A percentile compares a stretch with the other conserved stretches of the same genome.
Evolutionary conservation across 768 basidiomycete genomes (phyloP).

Genomic region (Mycena vulgaris): DNA sequence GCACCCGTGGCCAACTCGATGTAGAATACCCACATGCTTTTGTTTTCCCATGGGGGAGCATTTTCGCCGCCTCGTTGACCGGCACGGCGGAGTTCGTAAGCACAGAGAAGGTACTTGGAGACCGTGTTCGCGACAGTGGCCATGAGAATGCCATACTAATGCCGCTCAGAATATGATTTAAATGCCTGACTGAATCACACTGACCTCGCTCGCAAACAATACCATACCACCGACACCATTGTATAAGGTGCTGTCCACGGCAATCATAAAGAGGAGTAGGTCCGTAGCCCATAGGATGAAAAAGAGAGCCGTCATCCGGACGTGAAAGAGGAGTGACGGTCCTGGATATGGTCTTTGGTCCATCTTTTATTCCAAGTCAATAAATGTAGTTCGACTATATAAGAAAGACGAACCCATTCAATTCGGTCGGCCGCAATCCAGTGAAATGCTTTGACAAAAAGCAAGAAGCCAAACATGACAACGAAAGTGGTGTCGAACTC

Average conservation of each 20-base stretch:
- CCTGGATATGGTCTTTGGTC: slow-evolving; percentile 95
- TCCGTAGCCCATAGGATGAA: slow-evolving; percentile 83
- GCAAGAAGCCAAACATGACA: slow-evolving; percentile 93
- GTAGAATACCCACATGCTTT: slow-evolving; percentile 98
- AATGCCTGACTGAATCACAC: slow-evolving; percentile 45
- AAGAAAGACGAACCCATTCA: slow-evolving; percentile 80
- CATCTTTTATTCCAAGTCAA: slow-evolving; percentile 73
- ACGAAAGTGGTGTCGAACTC: slow-evolving; percentile 95
- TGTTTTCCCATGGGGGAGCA: slow-evolving; percentile 96
- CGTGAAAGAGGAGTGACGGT: slow-evolving; percentile 86
- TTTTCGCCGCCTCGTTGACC: slow-evolving; percentile 84
- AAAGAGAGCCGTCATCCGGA: slow-evolving; percentile 85
- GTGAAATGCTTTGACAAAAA: slow-evolving; percentile 98
- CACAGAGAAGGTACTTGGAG: slow-evolving; percentile 86
- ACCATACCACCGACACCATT: slow-evolving; percentile 93
- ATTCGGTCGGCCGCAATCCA: slow-evolving; percentile 97
- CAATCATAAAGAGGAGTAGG: slow-evolving; percentile 81
- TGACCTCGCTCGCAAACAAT: slow-evolving; percentile 93
- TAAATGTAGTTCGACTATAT: background rate
- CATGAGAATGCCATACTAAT: slow-evolving; percentile 90
- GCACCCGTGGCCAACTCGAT: slow-evolving; percentile 92
- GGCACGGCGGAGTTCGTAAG: slow-evolving; percentile 87
- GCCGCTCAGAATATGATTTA: slow-evolving; percentile 13
- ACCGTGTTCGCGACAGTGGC: slow-evolving; percentile 85
- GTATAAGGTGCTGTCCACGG: slow-evolving; percentile 84